Base-by-base conservation (phyloP, 208 protist genomes). In the Wallacemonas collosoma region DNA sequence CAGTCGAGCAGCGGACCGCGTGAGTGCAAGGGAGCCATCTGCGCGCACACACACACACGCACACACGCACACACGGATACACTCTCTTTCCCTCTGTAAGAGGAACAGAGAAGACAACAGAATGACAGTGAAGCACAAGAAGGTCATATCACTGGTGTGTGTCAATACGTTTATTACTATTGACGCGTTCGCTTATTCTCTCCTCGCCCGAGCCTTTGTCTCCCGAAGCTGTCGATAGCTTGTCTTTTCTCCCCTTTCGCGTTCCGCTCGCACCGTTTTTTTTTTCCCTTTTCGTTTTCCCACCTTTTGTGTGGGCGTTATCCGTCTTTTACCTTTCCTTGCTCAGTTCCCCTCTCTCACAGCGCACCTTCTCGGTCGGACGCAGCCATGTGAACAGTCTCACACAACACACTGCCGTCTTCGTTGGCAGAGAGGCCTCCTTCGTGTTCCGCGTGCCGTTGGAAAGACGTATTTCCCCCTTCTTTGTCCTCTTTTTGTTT, bases 401-500 rank as follows among this genome's bases (percentile, higher is more conserved):
- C 9, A 58, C 15, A 14, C 54, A 14, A 53, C 8, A 53, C 48
- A 53, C 12, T 0, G 26, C 26, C 26, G 26, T 26, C 26, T 26
- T 26, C 26, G 26, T 26, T 26, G 26, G 26, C 26, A 26, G 26
- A 0, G 26, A 26, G 26, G 26, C 26, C 26, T 26, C 26, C 0
- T 26, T 26, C 26, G 26, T 26, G 26, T 26, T 26, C 26, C 26
- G 26, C 26, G 26, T 26, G 26, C 26, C 26, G 26, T 26, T 26
- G 26, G 0, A 26, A 26, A 26, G 26, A 26, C 26, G 26, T 26
- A 26, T 26, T 26, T 12, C 55, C 15, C 17, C 17, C 55, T 35
- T 60, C 55, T 60, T 35, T 60, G 17, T 35, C 17, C 15, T 38
- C 17, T 72, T 64, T 64, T 64, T 61, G 61, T 64, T 51, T 45